Percentiles rank a stretch among this genome's conserved stretches.
Conservation (phyloP, 345 rosid genomes). For the Cardiospermum halicacabum region DNA sequence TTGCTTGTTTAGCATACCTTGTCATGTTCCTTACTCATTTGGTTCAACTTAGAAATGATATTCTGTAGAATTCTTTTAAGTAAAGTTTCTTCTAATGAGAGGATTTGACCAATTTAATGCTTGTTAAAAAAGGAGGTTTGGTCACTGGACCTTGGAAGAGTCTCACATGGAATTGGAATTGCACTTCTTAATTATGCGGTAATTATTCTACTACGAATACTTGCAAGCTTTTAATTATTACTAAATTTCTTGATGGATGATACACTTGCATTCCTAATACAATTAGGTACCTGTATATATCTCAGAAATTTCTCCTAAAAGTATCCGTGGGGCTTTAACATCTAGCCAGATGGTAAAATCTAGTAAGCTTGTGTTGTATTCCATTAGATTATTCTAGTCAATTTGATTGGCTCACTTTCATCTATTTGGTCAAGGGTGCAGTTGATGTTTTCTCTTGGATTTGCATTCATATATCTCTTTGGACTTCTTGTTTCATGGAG, state of each 20-base stretch:
- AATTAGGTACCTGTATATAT: slow-evolving; percentile 4
- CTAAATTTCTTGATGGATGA: background rate
- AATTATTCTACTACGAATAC: slow-evolving; percentile 3
- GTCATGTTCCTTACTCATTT: too few relatives aligned
- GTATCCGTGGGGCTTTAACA: slow-evolving; percentile 10
- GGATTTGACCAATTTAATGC: background rate
- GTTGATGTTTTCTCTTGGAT: slow-evolving; percentile 14
- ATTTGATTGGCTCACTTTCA: background rate
- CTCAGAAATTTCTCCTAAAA: slow-evolving; percentile 3
- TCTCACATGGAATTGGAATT: slow-evolving; percentile 31
- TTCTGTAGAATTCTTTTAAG: too few relatives aligned
- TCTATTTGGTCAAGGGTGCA: slow-evolving; percentile 1
- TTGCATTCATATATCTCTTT: slow-evolving; percentile 10
- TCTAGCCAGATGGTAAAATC: slow-evolving; percentile 16
- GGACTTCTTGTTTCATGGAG: slow-evolving; percentile 25
- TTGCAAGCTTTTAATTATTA: background rate
- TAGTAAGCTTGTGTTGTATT: background rate
- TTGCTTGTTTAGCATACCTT: too few relatives aligned
- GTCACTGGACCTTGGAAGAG: slow-evolving; percentile 36
- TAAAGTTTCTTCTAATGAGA: background rate
- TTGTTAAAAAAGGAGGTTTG: slow-evolving; percentile 28
- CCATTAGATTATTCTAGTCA: background rate
- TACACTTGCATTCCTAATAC: background rate
- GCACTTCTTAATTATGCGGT: slow-evolving; percentile 40
- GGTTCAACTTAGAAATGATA: too few relatives aligned